A percentile compares a stretch with the other conserved stretches of the same genome.
Conservation (phyloP, 495 filamentous ascomycete species). For the Annulohypoxylon nitens region DNA sequence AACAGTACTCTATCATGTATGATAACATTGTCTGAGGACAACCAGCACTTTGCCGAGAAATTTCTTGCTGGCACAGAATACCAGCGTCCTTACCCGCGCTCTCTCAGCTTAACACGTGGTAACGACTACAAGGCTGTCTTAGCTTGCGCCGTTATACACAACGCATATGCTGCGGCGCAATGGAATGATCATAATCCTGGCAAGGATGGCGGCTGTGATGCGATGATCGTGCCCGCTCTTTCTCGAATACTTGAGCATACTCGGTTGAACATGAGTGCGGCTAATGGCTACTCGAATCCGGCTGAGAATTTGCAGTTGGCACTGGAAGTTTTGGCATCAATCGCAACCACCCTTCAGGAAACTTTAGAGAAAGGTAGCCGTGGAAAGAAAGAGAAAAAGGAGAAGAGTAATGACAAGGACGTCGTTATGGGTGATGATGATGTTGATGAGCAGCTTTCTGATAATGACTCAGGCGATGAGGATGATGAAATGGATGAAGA, state of each 20-base stretch:
- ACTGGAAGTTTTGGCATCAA: slow-evolving; percentile 69
- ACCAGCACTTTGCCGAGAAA: slow-evolving; percentile 57
- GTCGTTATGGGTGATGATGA: slow-evolving; percentile 28
- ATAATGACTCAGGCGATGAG: slow-evolving; percentile 50
- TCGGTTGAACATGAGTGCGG: slow-evolving; percentile 34
- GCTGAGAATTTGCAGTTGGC: slow-evolving; percentile 61
- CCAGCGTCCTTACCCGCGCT: slow-evolving; percentile 54
- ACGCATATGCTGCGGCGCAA: slow-evolving; percentile 60
- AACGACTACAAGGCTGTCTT: slow-evolving; percentile 56
- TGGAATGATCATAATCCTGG: slow-evolving; percentile 64
- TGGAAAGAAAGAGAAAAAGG: slow-evolving; percentile 50
- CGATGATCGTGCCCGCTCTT: slow-evolving; percentile 60
- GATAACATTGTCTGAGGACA: slow-evolving; percentile 68
- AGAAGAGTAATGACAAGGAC: slow-evolving; percentile 53
- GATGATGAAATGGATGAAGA: slow-evolving; percentile 56
- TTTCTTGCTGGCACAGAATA: slow-evolving; percentile 55
- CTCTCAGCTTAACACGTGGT: slow-evolving; percentile 53
- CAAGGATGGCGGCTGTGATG: slow-evolving; percentile 61
- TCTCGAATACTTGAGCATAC: slow-evolving; percentile 54
- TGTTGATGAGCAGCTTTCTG: slow-evolving; percentile 39
- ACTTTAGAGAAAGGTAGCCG: slow-evolving; percentile 57
- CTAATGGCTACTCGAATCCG: slow-evolving; percentile 50
- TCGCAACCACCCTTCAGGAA: slow-evolving; percentile 66
- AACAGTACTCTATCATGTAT: slow-evolving; percentile 65
- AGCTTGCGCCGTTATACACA: slow-evolving; percentile 67